Evolutionary conservation across 1,284 basidiomycete genomes (phyloP).

Genomic region (Moniliophthora roreri): DNA sequence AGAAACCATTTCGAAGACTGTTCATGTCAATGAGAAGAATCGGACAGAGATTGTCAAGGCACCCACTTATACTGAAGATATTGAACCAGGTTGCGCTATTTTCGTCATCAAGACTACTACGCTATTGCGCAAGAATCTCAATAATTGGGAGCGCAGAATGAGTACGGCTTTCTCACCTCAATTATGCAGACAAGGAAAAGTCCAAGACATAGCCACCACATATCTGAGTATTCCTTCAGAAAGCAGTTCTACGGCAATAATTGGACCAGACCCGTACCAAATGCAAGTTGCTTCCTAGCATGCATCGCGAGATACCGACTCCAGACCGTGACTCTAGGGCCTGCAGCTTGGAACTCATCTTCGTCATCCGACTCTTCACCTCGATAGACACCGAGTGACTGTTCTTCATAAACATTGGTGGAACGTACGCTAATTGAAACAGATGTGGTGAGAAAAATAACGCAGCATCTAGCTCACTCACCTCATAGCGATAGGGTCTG

Average conservation of each 20-base stretch:
- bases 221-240: slow-evolving; percentile 49
- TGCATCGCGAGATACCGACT: slow-evolving; percentile 78
- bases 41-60: background rate
- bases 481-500: slow-evolving; percentile 76
- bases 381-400: slow-evolving; percentile 75
- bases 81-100: slow-evolving; percentile 68
- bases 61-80: slow-evolving; percentile 72
- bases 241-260: background rate
- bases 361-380: slow-evolving; percentile 49
- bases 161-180: slow-evolving; percentile 52
- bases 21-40: slow-evolving; percentile 3
- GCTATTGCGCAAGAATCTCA: slow-evolving; percentile 36
- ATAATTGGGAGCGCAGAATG: background rate
- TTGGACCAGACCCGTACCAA: slow-evolving; percentile 48
- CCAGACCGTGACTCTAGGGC: slow-evolving; percentile 64
- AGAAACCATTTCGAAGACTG: slow-evolving; percentile 87
- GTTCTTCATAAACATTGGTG: slow-evolving; percentile 98
- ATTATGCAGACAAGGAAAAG: slow-evolving; percentile 85
- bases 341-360: slow-evolving; percentile 42
- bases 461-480: slow-evolving; percentile 21
- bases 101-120: slow-evolving; percentile 53
- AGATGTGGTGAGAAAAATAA: background rate
- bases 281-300: slow-evolving; percentile 85
- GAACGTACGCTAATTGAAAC: slow-evolving; percentile 72
- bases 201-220: slow-evolving; percentile 86